phyloP scores from a whole-genome alignment of 116 monocot species.

The Dioscorea cayenensis region DNA sequence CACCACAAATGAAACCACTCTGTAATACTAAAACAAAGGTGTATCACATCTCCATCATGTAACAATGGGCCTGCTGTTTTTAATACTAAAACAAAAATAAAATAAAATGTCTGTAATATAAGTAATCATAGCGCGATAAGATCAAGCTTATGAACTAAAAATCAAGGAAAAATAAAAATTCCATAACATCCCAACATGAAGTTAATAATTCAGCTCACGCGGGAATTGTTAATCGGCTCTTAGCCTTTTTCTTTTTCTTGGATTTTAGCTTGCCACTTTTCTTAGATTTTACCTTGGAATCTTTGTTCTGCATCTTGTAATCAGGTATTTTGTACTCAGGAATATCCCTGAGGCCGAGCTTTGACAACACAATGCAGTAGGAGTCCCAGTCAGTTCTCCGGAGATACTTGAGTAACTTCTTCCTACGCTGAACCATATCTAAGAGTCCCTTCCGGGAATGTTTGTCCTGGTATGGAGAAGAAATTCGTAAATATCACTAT shows the following conservation, averaged over 20 bases:
- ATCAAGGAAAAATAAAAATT: no score
- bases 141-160: no score
- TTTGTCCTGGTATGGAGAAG: conserved; percentile 53
- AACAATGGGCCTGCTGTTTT: no score
- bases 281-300: neutral
- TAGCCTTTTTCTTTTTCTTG: neutral
- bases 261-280: neutral
- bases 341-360: conserved; percentile 65
- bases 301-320: conserved; percentile 4
- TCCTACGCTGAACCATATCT: conserved; percentile 88
- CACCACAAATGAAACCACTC: no score
- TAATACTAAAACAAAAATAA: no score
- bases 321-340: conserved; percentile 36
- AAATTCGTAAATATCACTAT: neutral
- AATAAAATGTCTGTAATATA: no score
- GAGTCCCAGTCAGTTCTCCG: conserved; percentile 96
- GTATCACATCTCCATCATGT: no score
- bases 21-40: no score
- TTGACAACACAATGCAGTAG: conserved; percentile 74
- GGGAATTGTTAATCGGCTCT: neutral
- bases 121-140: no score
- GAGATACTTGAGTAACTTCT: conserved; percentile 86
- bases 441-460: conserved; percentile 86
- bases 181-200: no score
- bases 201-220: neutral